Evolutionary conservation across 1,284 basidiomycete genomes (phyloP).

Genomic region (Tilletiaria anomala): DNA sequence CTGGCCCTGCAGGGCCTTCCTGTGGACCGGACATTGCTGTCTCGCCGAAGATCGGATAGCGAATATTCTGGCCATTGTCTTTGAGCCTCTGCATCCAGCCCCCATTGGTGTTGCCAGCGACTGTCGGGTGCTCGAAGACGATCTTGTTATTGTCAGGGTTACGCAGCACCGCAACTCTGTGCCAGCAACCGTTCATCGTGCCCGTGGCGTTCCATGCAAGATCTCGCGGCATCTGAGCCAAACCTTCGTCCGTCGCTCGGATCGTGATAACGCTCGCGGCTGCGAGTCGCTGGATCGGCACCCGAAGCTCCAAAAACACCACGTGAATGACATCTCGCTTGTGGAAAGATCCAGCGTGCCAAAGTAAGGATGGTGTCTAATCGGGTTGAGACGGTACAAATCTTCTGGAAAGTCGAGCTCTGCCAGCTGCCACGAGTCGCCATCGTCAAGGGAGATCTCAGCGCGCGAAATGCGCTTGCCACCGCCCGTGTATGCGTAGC

Average conservation of each 20-base stretch:
- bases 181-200: slow-evolving; percentile 54
- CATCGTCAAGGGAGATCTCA: slow-evolving; percentile 52
- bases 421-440: slow-evolving; percentile 47
- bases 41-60: slow-evolving; percentile 42
- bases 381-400: slow-evolving; percentile 42
- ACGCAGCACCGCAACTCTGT: slow-evolving; percentile 48
- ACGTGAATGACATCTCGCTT: slow-evolving; percentile 50
- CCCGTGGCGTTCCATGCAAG: slow-evolving; percentile 46
- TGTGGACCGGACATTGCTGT: neutral
- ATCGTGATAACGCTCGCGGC: slow-evolving; percentile 45
- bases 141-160: slow-evolving; percentile 37
- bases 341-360: slow-evolving; percentile 45
- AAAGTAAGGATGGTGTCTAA: slow-evolving; percentile 35
- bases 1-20: slow-evolving; percentile 2
- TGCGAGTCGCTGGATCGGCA: slow-evolving; percentile 41
- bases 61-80: slow-evolving; percentile 44
- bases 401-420: slow-evolving; percentile 50
- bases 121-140: slow-evolving; percentile 53
- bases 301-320: slow-evolving; percentile 53
- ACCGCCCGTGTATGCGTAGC: slow-evolving; percentile 58
- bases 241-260: slow-evolving; percentile 50
- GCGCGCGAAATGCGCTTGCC: slow-evolving; percentile 51
- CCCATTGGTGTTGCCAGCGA: slow-evolving; percentile 46
- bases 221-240: slow-evolving; percentile 46
- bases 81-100: slow-evolving; percentile 57